Conservation (phyloP, 2,329 filamentous ascomycete genomes). For the Zasmidium angulare region DNA sequence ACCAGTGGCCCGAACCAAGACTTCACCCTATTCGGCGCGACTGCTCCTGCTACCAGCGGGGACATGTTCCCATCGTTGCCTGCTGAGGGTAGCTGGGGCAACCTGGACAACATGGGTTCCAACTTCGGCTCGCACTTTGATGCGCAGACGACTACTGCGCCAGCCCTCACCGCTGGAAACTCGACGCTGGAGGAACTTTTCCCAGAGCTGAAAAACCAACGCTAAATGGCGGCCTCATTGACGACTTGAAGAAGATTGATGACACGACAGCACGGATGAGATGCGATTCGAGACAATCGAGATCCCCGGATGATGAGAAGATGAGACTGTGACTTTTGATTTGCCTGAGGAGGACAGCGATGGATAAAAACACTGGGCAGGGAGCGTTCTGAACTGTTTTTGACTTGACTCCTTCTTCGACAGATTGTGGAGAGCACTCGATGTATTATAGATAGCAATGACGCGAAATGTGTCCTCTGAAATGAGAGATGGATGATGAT, state of each 20-base stretch:
- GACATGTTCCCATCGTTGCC: conserved; percentile 33
- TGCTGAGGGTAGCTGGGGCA: conserved; percentile 35
- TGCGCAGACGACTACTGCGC: conserved; percentile 2
- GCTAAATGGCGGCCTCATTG: not conserved
- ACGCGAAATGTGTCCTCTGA: too few relatives aligned
- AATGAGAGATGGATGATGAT: not conserved
- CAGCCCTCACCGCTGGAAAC: conserved; percentile 19
- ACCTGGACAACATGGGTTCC: conserved; percentile 30
- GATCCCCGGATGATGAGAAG: conserved; percentile 4
- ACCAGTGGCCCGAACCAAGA: conserved; percentile 42
- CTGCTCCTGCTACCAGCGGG: conserved; percentile 13
- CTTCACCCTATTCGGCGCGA: conserved; percentile 60
- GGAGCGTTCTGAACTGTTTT: not conserved
- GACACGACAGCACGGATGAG: conserved; percentile 10
- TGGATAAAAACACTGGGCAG: not conserved
- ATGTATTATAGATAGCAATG: conserved; percentile 6
- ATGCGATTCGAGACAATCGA: conserved; percentile 11
- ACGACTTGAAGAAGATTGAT: conserved; percentile 3
- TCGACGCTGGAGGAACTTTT: conserved; percentile 25
- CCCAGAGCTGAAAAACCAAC: conserved; percentile 19
- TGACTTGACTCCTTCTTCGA: conserved; percentile 5
- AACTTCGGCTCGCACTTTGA: conserved; percentile 21
- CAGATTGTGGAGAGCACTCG: not conserved
- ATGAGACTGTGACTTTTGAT: not conserved
- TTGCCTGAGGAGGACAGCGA: not conserved